Evolutionary conservation across 345 rosid species (phyloP).

Genomic region (Eucalyptus marginata): DNA sequence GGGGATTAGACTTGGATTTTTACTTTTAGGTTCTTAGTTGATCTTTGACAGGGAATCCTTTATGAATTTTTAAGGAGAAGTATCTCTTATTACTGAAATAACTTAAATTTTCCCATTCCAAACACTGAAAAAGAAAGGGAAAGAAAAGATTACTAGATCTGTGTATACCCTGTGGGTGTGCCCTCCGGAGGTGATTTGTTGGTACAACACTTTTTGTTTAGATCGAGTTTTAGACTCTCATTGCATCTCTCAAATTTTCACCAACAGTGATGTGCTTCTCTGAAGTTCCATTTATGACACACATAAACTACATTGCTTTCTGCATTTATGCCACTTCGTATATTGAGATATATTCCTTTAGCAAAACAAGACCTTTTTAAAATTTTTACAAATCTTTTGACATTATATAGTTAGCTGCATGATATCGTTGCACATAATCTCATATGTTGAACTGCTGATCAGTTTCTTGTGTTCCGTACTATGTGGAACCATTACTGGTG

Average conservation of each 20-base stretch:
- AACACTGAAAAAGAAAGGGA: not conserved
- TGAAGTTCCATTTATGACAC: not conserved
- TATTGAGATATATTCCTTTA: not conserved
- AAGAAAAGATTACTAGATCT: not conserved
- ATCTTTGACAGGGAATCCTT: not conserved
- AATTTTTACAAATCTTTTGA: not conserved
- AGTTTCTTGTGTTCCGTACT: not conserved
- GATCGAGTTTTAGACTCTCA: not conserved
- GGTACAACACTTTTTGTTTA: not conserved
- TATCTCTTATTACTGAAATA: not conserved
- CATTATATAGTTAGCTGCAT: not conserved
- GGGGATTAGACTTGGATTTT: not conserved
- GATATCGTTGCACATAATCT: not conserved
- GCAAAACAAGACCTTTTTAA: not conserved
- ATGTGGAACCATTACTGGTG: not conserved
- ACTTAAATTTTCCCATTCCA: not conserved
- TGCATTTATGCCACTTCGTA: not conserved
- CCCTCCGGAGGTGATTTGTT: not conserved
- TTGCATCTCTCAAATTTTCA: not conserved
- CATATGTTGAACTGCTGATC: not conserved
- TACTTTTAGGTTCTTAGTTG: not conserved
- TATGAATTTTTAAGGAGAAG: not conserved
- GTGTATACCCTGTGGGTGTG: not conserved
- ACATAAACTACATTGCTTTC: not conserved
- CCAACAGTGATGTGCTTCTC: not conserved